Base-by-base conservation (phyloP, 345 rosid species). In the Pugionium cornutum region DNA sequence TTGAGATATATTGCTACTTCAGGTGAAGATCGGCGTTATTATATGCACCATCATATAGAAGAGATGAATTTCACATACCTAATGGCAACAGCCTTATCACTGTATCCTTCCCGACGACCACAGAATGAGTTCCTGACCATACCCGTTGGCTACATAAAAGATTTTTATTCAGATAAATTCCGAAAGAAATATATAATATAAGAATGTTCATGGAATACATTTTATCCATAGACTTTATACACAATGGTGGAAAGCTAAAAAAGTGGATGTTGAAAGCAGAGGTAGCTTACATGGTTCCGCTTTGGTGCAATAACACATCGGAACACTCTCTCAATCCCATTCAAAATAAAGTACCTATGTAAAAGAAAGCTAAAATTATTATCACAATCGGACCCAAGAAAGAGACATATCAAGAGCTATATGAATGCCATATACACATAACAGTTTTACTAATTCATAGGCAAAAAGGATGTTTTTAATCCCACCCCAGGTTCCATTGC, bases 301-400 rank as follows among this genome's bases (percentile, higher is more conserved):
- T 94, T 94, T 6, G 91, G 95, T 79, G 89, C 69, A 77, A 94
- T 88, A 58, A 94, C 75, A 72, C 80, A 75, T 58, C 97, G 92
- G 58, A 83, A 89, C 72, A 94, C 97, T 72, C 96, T 86, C 81
- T 94, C 99, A 7, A 94, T 86, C 66, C 99, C 99, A 68, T 94
- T 90, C 79, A 94, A 70, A 64, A 94, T 69, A 77, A 90, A 88
- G 76, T 86, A 94, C 50, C 99, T 94, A 65, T 68, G 73, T 40
- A 45, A 42, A 79, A 53, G 9, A 72, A 70, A 74, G 52, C 9
- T 35, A 48, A 67, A 10, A 47, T 50, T 53, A 50, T 7, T 69
- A 68, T 53, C 58, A 27, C 1, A 11, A 61, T 3, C 2, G 28
- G 39, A n/a, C 6, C 31, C 5, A 44, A 36, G 43, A 42, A 45